Evolutionary conservation across 202 grass and related monocot genomes (phyloP).

Genomic region (Brachypodium distachyon): DNA sequence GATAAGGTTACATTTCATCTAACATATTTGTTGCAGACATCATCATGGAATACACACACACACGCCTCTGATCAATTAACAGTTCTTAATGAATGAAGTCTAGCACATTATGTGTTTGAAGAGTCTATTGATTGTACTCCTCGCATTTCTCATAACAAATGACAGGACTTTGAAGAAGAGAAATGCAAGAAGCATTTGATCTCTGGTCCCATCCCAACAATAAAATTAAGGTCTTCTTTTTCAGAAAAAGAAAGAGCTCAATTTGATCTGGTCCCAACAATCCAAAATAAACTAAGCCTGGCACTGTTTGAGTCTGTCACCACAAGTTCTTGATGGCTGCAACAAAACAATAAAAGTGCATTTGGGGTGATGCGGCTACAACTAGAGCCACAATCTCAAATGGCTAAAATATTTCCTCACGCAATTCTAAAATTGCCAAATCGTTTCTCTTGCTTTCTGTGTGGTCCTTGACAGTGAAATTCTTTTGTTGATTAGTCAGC

Average conservation of each 20-base stretch:
- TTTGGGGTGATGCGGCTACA: constrained; percentile 17
- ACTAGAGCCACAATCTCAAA: constrained; percentile 26
- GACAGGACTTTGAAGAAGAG: not conserved
- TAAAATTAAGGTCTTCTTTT: too few species aligned
- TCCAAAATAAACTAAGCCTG: constrained; percentile 5
- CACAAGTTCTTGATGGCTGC: constrained; percentile 7
- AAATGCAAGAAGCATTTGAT: constrained; percentile 1
- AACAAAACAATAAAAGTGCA: constrained; percentile 17
- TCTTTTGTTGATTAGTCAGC: not conserved
- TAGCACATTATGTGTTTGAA: not conserved
- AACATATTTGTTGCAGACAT: too few species aligned
- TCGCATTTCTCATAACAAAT: not conserved
- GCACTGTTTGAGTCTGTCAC: not conserved
- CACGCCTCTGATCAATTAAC: too few species aligned
- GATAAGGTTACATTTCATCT: too few species aligned
- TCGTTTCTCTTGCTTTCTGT: not conserved
- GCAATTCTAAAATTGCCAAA: constrained; percentile 1
- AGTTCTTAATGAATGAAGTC: not conserved
- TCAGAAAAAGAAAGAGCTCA: too few species aligned
- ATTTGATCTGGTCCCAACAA: not conserved
- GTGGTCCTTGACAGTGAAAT: not conserved
- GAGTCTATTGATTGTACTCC: not conserved
- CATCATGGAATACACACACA: too few species aligned
- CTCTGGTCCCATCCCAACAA: too few species aligned
- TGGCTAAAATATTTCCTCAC: constrained; percentile 14